Evolutionary conservation across 2,329 filamentous ascomycete species (phyloP), one percentile per base, ranked within the genome.

Genomic region (Xylariales sp.): DNA sequence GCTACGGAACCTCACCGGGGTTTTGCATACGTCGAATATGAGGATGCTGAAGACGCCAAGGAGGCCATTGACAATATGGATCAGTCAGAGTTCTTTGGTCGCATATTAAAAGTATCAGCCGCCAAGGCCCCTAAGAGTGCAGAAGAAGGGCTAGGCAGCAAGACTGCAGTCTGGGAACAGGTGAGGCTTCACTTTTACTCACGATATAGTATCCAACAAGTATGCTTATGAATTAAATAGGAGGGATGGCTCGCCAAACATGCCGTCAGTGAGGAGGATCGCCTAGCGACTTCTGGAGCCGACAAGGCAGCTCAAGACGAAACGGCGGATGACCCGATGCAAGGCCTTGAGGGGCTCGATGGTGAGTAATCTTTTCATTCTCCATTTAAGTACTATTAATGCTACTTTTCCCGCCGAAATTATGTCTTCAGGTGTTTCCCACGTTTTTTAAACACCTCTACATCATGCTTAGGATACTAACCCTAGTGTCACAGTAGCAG

Each of bases 1-100:
- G 89, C 91, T 6, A 89, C 87, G 55, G 93, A 97, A 48, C 83
- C 89, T 36, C 96, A 99, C 79, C 87, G 94, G 60, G 96, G 97
- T 0, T 99, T 98, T 80, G 96, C 94, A 66, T 98, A 99, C 78
- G 93, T 99, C 58, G 96, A 99, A 78, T 99, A 93, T 77, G 94
- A 97, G 75, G 87, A 93, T 65, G 86, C 89, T 12, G 88, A 91
- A 65, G 96, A 99, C 81, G 95, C 94, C 34, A 90, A 90, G 76
- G 95, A 98, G 81, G 96, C 96, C 58, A 97, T 99, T 79, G 94
- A 98, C 85, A 99, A 99, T 78, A 98, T 99, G 95, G 93, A 99
- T 78, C 94, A 97, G 79, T 92, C 94, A 68, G 95, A 98, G 82
- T 87, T 99, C 53, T 98, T 95, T 78, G 97, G 96, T 10, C 89